These are phyloP conservation scores for Aspergillus unguis DNA, from an alignment of 2,329 filamentous ascomycete genomes.

Conservation along the genomic window DNA sequence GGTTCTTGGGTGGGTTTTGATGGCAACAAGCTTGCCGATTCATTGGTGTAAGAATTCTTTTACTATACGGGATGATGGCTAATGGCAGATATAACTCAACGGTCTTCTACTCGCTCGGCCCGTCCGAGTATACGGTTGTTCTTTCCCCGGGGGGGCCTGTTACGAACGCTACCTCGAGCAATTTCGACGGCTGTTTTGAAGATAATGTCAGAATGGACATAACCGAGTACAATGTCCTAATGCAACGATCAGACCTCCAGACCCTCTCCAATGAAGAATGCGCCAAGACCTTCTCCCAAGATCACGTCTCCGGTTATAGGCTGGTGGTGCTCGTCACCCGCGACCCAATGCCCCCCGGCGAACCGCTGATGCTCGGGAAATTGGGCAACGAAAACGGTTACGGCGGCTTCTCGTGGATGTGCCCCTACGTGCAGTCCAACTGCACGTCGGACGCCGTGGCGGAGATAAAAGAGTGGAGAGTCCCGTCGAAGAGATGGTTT, in stretches of 20 bases:
- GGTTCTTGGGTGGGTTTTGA: neutral
- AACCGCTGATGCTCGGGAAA: neutral
- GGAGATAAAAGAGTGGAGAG: too few species aligned
- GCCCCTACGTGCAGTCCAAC: too few species aligned
- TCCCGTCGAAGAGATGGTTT: too few species aligned
- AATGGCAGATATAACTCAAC: constrained; percentile 10
- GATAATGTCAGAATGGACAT: neutral
- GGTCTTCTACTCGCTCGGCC: neutral
- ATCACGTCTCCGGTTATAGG: constrained; percentile 2
- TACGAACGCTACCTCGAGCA: neutral
- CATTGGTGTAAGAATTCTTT: constrained; percentile 5
- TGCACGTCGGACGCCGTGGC: too few species aligned
- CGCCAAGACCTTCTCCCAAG: constrained; percentile 1
- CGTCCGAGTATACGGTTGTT: neutral
- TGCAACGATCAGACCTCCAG: neutral
- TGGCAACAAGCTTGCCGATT: constrained; percentile 2
- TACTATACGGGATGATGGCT: neutral
- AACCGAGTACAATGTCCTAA: neutral
- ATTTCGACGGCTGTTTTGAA: neutral
- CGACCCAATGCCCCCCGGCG: neutral
- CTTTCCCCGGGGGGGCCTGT: neutral
- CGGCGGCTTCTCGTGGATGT: too few species aligned
- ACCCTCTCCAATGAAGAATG: constrained; percentile 3
- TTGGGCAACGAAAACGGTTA: neutral
- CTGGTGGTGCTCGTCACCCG: constrained; percentile 2